Base-by-base conservation (phyloP, 1,139 yeast genomes). In the Candida frijolesensis region DNA sequence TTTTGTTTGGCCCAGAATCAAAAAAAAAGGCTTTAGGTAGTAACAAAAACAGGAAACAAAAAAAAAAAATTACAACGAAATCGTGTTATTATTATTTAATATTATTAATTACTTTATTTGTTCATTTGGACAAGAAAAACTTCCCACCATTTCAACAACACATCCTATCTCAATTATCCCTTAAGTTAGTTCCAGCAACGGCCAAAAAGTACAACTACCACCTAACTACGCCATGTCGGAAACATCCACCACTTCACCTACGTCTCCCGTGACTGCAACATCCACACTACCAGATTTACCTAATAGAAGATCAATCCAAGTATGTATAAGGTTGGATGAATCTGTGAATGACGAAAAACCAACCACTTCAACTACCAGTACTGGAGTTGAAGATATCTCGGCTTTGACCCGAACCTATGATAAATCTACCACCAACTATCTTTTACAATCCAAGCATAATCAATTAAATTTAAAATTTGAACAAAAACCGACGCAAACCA, bases 391-490 rank as follows among this genome's bases (percentile, higher is more conserved):
- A 18, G 42, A 42, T 45, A 47, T 47, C 33, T 41, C 25, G n/a
- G 47, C 48, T 2, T 51, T 52, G 22, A 50, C 42, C 22, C 34
- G 40, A 11, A 51, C 68, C 16, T 68, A 65, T 51, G 63, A 67
- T 51, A 60, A 63, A 34, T 43, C 56, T 0, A 56, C 64, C 11
- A 47, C 66, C n/a, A 73, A 73, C 52, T 70, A 64, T 51, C 64
- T 76, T 47, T 60, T 76, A 27, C 72, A 71, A 52, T 65, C 76
- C 33, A 72, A 72, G 45, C 68, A 68, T 53, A 63, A 63, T 48
- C 68, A 66, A 42, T 57, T 73, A 41, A 61, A 66, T 46, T 55
- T 63, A 44, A 63, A 61, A 41, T 75, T 71, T 53, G 60, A 64
- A 22, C 57, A 62, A 37, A 74, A 72, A 52, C 71, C 66, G 52